These are phyloP conservation scores for Trichosanthes cucumerina DNA, from an alignment of 306 rosid genomes.

Conservation along the genomic window DNA sequence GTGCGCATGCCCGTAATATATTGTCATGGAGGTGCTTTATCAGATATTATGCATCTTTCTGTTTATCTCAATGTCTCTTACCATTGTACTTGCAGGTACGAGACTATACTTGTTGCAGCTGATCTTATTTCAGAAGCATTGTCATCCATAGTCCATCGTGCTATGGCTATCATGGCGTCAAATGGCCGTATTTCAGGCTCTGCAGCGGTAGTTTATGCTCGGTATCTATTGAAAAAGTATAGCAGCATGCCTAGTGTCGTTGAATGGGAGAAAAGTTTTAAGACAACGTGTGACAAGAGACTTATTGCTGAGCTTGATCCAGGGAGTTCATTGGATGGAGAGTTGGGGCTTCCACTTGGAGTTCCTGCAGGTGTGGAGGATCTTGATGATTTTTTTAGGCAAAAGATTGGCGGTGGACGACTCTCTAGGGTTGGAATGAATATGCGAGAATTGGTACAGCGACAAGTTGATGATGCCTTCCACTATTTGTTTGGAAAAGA, in stretches of 20 bases:
- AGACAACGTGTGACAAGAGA: slow-evolving; percentile 58
- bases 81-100: slow-evolving; percentile 64
- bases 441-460: slow-evolving; percentile 88
- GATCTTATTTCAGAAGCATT: slow-evolving; percentile 77
- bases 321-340: slow-evolving; percentile 66
- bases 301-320: slow-evolving; percentile 72
- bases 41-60: neutral
- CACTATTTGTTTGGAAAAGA: slow-evolving; percentile 58
- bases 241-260: slow-evolving; percentile 53
- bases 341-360: slow-evolving; percentile 65
- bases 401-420: slow-evolving; percentile 74
- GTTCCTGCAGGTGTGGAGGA: slow-evolving; percentile 89
- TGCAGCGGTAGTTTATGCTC: slow-evolving; percentile 46
- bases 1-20: neutral
- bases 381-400: slow-evolving; percentile 87
- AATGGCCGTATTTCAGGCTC: slow-evolving; percentile 77
- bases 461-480: slow-evolving; percentile 51
- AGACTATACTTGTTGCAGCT: slow-evolving; percentile 64
- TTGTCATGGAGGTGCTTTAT: neutral
- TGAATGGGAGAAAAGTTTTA: slow-evolving; percentile 84
- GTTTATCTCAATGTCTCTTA: slow-evolving; percentile 11
- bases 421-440: slow-evolving; percentile 58
- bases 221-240: slow-evolving; percentile 60
- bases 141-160: slow-evolving; percentile 55
- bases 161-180: slow-evolving; percentile 49